Percentiles rank a stretch among this genome's conserved stretches.
Evolutionary conservation across 768 basidiomycete genomes (phyloP).

Genomic region (Lentinula guzmanii): DNA sequence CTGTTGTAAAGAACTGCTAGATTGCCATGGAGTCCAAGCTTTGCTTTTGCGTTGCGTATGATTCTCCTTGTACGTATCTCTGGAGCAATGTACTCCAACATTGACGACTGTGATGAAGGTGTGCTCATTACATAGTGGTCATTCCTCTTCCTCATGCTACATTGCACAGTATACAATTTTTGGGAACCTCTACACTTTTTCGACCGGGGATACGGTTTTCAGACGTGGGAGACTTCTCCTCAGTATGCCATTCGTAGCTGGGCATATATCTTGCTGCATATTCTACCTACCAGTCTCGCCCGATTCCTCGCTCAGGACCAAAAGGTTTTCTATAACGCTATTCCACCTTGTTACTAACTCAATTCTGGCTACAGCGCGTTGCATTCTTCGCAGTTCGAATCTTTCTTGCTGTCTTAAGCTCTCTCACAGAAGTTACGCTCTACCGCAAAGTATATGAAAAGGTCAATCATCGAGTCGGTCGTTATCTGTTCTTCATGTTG

Average conservation of each 20-base stretch:
- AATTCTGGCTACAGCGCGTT: slow-evolving; percentile 49
- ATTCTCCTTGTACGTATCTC: slow-evolving; percentile 74
- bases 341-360: background rate
- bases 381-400: slow-evolving; percentile 89
- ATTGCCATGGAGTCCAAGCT: slow-evolving; percentile 81
- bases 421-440: slow-evolving; percentile 74
- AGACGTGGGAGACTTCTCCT: slow-evolving; percentile 97
- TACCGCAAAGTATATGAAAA: slow-evolving; percentile 76
- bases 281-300: slow-evolving; percentile 58
- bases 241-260: slow-evolving; percentile 90
- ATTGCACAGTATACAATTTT: slow-evolving; percentile 84
- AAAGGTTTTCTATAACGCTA: slow-evolving; percentile 52
- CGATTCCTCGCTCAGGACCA: slow-evolving; percentile 49
- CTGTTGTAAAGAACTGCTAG: slow-evolving; percentile 46
- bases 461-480: slow-evolving; percentile 84
- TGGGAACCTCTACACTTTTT: slow-evolving; percentile 98
- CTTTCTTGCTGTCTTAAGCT: slow-evolving; percentile 64
- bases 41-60: slow-evolving; percentile 79
- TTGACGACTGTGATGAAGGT: slow-evolving; percentile 98
- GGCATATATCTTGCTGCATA: slow-evolving; percentile 84
- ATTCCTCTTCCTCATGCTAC: slow-evolving; percentile 2
- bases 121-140: background rate
- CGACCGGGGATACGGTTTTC: slow-evolving; percentile 81
- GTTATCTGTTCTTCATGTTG: slow-evolving; percentile 89
- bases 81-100: slow-evolving; percentile 92